Evolutionary conservation across 2,329 filamentous ascomycete species (phyloP).

Genomic region (Colletotrichum euphorbiae): DNA sequence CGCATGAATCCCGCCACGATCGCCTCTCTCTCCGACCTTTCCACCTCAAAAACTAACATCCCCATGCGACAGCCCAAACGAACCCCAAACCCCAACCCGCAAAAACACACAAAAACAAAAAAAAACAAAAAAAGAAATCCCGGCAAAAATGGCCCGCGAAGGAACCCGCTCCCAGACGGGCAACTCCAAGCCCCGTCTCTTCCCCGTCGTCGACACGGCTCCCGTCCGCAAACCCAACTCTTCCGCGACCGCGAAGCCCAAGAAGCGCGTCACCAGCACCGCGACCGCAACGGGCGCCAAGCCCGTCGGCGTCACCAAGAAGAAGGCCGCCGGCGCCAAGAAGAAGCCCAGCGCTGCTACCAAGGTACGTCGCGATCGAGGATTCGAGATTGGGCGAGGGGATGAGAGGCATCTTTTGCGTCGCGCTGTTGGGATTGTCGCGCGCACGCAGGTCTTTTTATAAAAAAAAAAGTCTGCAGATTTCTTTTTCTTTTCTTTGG

Average conservation of each 20-base stretch:
- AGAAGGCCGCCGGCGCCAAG: slow-evolving; percentile 36
- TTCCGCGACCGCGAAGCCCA: slow-evolving; percentile 33
- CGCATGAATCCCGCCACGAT: slow-evolving; percentile 7
- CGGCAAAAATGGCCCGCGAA: slow-evolving; percentile 58
- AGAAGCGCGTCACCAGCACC: slow-evolving; percentile 16
- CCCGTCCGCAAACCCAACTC: slow-evolving; percentile 57
- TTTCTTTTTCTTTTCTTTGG: too few species aligned
- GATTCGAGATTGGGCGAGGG: too few species aligned
- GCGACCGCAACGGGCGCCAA: slow-evolving; percentile 37
- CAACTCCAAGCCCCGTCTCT: slow-evolving; percentile 65
- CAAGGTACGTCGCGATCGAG: slow-evolving; percentile 23
- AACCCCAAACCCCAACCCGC: too few species aligned
- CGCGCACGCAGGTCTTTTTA: too few species aligned
- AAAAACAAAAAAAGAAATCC: slow-evolving; percentile 41
- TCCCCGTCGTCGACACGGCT: slow-evolving; percentile 60
- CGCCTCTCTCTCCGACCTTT: slow-evolving; percentile 9
- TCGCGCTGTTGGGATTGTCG: too few species aligned
- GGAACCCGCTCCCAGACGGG: slow-evolving; percentile 64
- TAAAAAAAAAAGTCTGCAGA: too few species aligned
- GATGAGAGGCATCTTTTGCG: too few species aligned
- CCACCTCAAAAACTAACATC: neutral
- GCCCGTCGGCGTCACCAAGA: slow-evolving; percentile 40
- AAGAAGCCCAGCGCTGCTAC: slow-evolving; percentile 38
- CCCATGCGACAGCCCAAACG: neutral
- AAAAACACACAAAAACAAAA: too few species aligned